Evolutionary conservation across 768 basidiomycete species (phyloP).

Genomic region (Panus rudis): DNA sequence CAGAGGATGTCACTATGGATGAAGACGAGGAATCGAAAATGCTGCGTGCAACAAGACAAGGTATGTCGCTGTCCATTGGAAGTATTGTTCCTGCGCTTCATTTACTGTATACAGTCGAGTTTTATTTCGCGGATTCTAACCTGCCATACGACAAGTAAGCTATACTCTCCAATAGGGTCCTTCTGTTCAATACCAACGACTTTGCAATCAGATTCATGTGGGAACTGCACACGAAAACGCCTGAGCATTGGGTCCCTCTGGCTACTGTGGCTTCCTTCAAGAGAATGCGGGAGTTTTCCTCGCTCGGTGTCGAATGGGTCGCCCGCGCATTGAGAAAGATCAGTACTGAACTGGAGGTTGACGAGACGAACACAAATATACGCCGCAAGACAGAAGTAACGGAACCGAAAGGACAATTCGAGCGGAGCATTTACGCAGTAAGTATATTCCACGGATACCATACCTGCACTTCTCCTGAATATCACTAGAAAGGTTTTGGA

Average conservation of each 20-base stretch:
- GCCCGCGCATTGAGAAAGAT: constrained; percentile 49
- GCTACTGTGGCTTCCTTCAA: constrained; percentile 88
- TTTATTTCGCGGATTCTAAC: constrained; percentile 96
- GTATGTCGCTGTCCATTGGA: constrained; percentile 26
- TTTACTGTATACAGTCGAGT: constrained; percentile 57
- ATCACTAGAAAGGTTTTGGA: constrained; percentile 78
- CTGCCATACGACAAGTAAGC: constrained; percentile 81
- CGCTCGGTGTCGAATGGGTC: constrained; percentile 62
- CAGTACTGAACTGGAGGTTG: constrained; percentile 60
- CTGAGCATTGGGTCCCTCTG: constrained; percentile 88
- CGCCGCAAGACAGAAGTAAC: constrained; percentile 69
- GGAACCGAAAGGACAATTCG: constrained; percentile 71
- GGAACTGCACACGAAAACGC: constrained; percentile 74
- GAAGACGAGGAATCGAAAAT: constrained; percentile 36
- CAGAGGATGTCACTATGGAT: constrained; percentile 11
- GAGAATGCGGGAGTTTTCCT: constrained; percentile 75
- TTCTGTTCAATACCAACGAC: not conserved
- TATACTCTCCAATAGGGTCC: not conserved
- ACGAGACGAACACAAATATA: constrained; percentile 65
- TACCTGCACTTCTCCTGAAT: not conserved
- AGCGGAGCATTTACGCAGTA: constrained; percentile 85
- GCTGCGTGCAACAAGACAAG: constrained; percentile 47
- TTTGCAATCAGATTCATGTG: constrained; percentile 78
- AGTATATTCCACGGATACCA: constrained; percentile 27
- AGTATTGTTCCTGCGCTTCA: not conserved